phyloP scores from a whole-genome alignment of 2,329 filamentous ascomycete genomes.

The Trichoderma guizhouense region DNA sequence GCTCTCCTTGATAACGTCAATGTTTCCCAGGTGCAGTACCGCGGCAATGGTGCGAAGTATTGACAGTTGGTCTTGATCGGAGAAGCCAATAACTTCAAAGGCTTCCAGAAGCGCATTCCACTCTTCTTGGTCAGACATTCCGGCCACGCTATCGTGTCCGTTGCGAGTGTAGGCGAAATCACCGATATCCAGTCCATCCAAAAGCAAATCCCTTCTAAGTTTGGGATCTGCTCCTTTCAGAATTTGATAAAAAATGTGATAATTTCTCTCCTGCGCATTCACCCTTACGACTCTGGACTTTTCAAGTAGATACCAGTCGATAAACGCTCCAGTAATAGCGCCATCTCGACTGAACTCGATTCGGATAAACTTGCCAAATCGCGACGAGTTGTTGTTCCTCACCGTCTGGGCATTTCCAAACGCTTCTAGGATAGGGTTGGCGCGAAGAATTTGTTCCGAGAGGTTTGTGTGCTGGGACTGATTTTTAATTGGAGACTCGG shows the following conservation, averaged over 20 bases:
- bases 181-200: constrained; percentile 71
- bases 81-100: constrained; percentile 91
- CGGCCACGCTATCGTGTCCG: constrained; percentile 86
- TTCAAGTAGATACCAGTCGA: constrained; percentile 97
- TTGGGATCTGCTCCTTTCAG: constrained; percentile 74
- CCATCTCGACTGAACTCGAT: constrained; percentile 89
- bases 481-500: constrained; percentile 66
- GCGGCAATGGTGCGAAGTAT: constrained; percentile 87
- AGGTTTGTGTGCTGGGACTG: constrained; percentile 71
- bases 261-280: constrained; percentile 86
- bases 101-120: constrained; percentile 90
- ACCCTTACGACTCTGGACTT: constrained; percentile 95
- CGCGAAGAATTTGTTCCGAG: constrained; percentile 91
- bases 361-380: constrained; percentile 97
- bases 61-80: constrained; percentile 74
- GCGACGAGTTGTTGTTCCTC: constrained; percentile 95
- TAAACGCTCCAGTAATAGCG: constrained; percentile 91
- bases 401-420: constrained; percentile 99
- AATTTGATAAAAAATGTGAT: constrained; percentile 96
- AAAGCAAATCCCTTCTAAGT: constrained; percentile 72
- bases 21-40: constrained; percentile 89
- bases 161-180: constrained; percentile 90
- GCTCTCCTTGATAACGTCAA: constrained; percentile 86
- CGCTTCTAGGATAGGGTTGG: constrained; percentile 95
- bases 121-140: constrained; percentile 85